A percentile compares a stretch with the other conserved stretches of the same genome.
Conservation (phyloP, 768 basidiomycete species). For the Xerocomellus amylosporus region DNA sequence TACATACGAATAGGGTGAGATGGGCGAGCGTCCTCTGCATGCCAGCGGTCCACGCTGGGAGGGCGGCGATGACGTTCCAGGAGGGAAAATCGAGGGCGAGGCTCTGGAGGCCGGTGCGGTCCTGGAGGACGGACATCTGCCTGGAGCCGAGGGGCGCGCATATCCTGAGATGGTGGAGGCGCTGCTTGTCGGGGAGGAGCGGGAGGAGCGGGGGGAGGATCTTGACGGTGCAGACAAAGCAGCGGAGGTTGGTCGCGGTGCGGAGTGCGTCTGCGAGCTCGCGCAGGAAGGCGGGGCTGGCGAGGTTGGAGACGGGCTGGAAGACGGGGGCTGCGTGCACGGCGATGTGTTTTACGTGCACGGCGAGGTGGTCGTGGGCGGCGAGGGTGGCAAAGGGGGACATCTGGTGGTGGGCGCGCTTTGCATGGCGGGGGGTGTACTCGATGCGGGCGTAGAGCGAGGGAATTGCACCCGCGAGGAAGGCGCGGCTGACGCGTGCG, state of each 20-base stretch:
- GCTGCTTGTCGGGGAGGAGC: slow-evolving; percentile 41
- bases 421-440: slow-evolving; percentile 55
- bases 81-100: slow-evolving; percentile 59
- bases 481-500: slow-evolving; percentile 63
- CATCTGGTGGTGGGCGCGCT: slow-evolving; percentile 45
- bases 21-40: slow-evolving; percentile 46
- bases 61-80: slow-evolving; percentile 55
- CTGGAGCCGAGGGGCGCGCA: slow-evolving; percentile 50
- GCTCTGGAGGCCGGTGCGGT: slow-evolving; percentile 39
- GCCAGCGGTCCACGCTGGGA: slow-evolving; percentile 55
- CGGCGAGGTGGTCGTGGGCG: slow-evolving; percentile 49
- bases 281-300: slow-evolving; percentile 47
- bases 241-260: slow-evolving; percentile 49
- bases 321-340: slow-evolving; percentile 46
- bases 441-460: slow-evolving; percentile 56
- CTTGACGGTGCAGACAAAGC: slow-evolving; percentile 52
- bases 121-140: slow-evolving; percentile 45
- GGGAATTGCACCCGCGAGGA: slow-evolving; percentile 62
- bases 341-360: slow-evolving; percentile 60
- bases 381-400: slow-evolving; percentile 63
- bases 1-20: slow-evolving; percentile 60
- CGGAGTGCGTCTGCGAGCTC: slow-evolving; percentile 50
- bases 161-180: slow-evolving; percentile 49
- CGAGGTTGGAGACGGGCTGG: slow-evolving; percentile 28
- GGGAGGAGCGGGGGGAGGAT: slow-evolving; percentile 51